phyloP scores from a whole-genome alignment of 305 asterid species.

The Lippia alba region DNA sequence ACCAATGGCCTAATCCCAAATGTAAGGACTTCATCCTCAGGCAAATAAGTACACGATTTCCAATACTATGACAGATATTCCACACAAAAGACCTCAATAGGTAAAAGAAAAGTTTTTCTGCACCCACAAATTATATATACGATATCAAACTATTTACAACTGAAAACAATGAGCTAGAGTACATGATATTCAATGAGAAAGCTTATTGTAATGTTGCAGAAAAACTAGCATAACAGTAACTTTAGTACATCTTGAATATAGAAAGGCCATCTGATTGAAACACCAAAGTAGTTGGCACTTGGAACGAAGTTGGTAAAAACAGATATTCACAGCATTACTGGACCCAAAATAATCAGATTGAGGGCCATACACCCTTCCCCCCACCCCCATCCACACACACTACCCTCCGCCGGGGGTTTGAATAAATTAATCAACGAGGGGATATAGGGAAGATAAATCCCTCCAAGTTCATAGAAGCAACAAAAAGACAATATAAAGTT shows the following conservation, averaged over 20 bases:
- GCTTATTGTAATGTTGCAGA: too few species aligned
- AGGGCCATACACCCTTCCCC: too few species aligned
- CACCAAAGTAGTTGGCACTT: not conserved
- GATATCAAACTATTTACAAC: not conserved
- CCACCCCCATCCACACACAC: not conserved
- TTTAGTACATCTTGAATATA: not conserved
- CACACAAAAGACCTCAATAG: not conserved
- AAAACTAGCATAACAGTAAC: too few species aligned
- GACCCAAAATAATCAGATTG: not conserved
- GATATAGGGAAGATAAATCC: constrained; percentile 7
- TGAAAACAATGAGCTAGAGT: too few species aligned
- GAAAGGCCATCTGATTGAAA: not conserved
- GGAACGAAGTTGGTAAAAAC: not conserved
- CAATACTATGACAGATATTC: constrained; percentile 6
- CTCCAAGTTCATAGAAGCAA: not conserved
- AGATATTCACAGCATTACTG: not conserved
- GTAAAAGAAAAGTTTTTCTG: not conserved
- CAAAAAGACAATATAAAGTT: constrained; percentile 24
- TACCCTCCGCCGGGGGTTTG: constrained; percentile 17
- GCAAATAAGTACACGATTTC: not conserved
- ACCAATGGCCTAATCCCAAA: not conserved
- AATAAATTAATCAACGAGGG: not conserved
- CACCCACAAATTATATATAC: not conserved
- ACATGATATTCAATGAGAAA: too few species aligned
- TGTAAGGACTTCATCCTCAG: constrained; percentile 5